Conservation (phyloP, 2,329 filamentous ascomycete genomes). For the Chalara sp. region DNA sequence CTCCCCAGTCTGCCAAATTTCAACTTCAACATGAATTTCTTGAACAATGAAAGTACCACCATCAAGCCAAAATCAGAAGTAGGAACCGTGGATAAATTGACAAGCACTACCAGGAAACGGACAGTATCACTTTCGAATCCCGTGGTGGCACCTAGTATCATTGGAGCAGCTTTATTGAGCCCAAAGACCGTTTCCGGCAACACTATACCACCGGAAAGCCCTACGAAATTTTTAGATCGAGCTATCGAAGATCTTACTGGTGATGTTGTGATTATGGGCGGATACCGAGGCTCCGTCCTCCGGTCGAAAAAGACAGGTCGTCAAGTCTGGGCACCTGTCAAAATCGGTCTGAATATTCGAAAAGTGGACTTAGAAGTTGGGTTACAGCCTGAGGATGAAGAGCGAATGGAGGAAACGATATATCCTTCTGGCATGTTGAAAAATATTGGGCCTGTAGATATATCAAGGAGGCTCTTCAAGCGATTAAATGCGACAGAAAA, state of each 20-base stretch:
- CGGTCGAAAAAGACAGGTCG: slow-evolving; percentile 75
- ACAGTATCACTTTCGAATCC: slow-evolving; percentile 11
- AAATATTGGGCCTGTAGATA: slow-evolving; percentile 86
- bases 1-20: slow-evolving; percentile 39
- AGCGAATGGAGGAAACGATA: slow-evolving; percentile 75
- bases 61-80: slow-evolving; percentile 20
- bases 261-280: slow-evolving; percentile 82
- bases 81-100: slow-evolving; percentile 21
- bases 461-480: slow-evolving; percentile 75
- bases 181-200: slow-evolving; percentile 11
- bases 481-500: slow-evolving; percentile 70
- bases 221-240: slow-evolving; percentile 31
- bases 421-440: slow-evolving; percentile 84
- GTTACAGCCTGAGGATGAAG: slow-evolving; percentile 73
- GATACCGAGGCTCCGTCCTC: slow-evolving; percentile 85
- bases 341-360: slow-evolving; percentile 83
- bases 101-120: slow-evolving; percentile 15
- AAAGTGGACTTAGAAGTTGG: slow-evolving; percentile 90
- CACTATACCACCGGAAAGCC: slow-evolving; percentile 36
- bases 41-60: slow-evolving; percentile 16
- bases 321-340: slow-evolving; percentile 92
- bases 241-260: slow-evolving; percentile 67
- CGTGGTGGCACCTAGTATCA: slow-evolving; percentile 12
- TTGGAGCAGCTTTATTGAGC: slow-evolving; percentile 9
- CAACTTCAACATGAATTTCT: slow-evolving; percentile 29